These are phyloP conservation scores for Trametes sp. DNA, from an alignment of 1,284 basidiomycete genomes.

Conservation along the genomic window DNA sequence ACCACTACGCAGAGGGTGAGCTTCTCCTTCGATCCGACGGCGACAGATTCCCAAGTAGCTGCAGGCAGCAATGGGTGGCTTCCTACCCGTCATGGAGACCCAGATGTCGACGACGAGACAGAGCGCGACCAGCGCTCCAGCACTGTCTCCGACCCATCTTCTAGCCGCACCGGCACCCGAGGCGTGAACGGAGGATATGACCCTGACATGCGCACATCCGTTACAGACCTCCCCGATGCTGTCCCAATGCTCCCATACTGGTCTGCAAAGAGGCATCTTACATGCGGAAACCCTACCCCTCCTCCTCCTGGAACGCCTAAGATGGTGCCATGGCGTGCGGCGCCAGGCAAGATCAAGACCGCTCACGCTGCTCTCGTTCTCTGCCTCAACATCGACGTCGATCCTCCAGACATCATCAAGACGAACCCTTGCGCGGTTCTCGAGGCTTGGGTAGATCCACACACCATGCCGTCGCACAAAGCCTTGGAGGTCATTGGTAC, in stretches of 20 bases:
- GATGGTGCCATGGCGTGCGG: constrained; percentile 81
- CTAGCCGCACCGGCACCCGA: constrained; percentile 41
- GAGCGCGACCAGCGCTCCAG: constrained; percentile 53
- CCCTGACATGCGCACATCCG: constrained; percentile 46
- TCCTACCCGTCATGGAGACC: constrained; percentile 31
- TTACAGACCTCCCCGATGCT: constrained; percentile 56
- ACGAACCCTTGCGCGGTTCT: constrained; percentile 95
- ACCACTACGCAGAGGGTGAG: constrained; percentile 30
- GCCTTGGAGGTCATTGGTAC: constrained; percentile 90
- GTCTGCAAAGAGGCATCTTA: constrained; percentile 87
- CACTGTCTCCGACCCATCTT: constrained; percentile 54
- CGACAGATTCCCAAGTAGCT: not conserved
- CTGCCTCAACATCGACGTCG: constrained; percentile 97
- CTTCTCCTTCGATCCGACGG: not conserved
- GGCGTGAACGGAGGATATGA: constrained; percentile 42
- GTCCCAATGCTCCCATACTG: constrained; percentile 76
- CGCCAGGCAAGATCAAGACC: constrained; percentile 87
- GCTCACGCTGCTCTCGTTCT: constrained; percentile 93
- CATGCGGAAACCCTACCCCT: constrained; percentile 84
- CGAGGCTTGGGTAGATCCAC: constrained; percentile 98
- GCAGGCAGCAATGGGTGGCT: constrained; percentile 32
- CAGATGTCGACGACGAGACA: constrained; percentile 54
- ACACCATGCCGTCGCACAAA: constrained; percentile 86
- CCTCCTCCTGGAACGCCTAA: constrained; percentile 69
- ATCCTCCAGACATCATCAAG: constrained; percentile 97